Evolutionary conservation across 768 basidiomycete genomes (phyloP).

Genomic region (Kwoniella sp.): DNA sequence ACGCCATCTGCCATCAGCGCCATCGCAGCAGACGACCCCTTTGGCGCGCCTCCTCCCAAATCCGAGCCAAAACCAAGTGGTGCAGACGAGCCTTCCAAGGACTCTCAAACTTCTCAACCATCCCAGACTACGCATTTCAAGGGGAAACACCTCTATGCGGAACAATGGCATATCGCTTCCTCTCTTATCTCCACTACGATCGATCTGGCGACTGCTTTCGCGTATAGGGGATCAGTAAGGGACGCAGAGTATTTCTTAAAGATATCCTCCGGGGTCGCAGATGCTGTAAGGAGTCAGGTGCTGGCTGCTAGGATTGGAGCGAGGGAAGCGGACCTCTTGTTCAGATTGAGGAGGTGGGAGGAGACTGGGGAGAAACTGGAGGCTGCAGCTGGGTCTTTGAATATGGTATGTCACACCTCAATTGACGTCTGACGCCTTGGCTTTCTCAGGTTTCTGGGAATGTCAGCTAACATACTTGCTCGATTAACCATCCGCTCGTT

Average conservation of each 20-base stretch:
- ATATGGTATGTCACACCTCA: slow-evolving; percentile 8
- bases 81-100: slow-evolving; percentile 46
- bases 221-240: slow-evolving; percentile 73
- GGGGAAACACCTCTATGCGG: slow-evolving; percentile 60
- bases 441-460: background rate
- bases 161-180: slow-evolving; percentile 66
- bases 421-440: background rate
- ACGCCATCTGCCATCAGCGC: slow-evolving; percentile 64
- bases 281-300: slow-evolving; percentile 67
- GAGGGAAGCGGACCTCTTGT: slow-evolving; percentile 69
- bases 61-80: slow-evolving; percentile 27
- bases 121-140: slow-evolving; percentile 49
- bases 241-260: slow-evolving; percentile 83
- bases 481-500: too few species aligned
- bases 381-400: slow-evolving; percentile 27
- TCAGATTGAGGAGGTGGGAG: slow-evolving; percentile 60
- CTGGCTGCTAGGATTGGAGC: slow-evolving; percentile 68
- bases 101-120: slow-evolving; percentile 11
- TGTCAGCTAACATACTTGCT: too few species aligned
- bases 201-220: slow-evolving; percentile 67
- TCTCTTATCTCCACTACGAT: slow-evolving; percentile 70
- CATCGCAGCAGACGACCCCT: slow-evolving; percentile 56
- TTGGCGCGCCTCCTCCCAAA: slow-evolving; percentile 52
- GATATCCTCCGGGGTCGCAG: slow-evolving; percentile 73
- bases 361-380: slow-evolving; percentile 56